Conservation (phyloP, 2,329 filamentous ascomycete genomes). For the Cladosporium velox region DNA sequence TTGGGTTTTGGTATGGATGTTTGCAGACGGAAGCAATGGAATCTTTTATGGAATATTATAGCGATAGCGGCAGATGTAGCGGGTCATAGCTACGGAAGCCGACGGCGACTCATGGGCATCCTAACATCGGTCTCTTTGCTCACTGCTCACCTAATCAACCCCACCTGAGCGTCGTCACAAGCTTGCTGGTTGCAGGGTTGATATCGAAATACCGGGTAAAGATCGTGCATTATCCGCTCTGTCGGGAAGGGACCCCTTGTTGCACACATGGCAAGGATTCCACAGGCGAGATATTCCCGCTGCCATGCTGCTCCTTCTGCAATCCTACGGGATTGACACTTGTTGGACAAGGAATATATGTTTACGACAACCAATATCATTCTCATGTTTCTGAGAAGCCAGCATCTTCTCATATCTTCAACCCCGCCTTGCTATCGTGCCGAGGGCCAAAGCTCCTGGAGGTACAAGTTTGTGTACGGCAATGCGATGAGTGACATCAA, state of each 20-base stretch:
- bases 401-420: background rate
- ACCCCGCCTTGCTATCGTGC: background rate
- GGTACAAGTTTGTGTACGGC: background rate
- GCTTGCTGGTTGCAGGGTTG: background rate
- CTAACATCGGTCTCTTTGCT: background rate
- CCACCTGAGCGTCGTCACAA: constrained; percentile 6
- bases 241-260: background rate
- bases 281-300: background rate
- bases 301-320: background rate
- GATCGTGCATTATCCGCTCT: constrained; percentile 1
- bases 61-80: background rate
- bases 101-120: background rate
- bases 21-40: background rate
- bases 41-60: background rate
- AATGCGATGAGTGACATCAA: background rate
- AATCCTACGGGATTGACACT: background rate
- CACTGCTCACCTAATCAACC: constrained; percentile 11
- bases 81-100: background rate
- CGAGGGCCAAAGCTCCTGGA: background rate
- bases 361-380: background rate
- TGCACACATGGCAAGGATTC: background rate
- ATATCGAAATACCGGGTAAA: constrained; percentile 1
- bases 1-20: background rate
- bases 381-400: background rate
- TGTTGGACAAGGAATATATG: background rate